These are phyloP conservation scores for Dalechampia spathulata DNA, from an alignment of 441 rosid genomes.

Conservation along the genomic window DNA sequence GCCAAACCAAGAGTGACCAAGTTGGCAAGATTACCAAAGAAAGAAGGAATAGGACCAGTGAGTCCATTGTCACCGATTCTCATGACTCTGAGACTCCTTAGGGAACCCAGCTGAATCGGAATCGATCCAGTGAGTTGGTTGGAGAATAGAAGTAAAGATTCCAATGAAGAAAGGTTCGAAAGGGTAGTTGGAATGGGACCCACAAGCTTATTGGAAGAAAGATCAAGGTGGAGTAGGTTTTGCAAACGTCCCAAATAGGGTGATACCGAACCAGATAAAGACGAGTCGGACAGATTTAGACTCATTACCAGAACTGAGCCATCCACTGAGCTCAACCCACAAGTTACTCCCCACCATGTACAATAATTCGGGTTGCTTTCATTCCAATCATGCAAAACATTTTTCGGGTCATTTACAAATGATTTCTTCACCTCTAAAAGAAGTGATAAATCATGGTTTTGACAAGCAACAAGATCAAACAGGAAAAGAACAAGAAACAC, in stretches of 20 bases:
- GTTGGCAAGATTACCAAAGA: slow-evolving; percentile 41
- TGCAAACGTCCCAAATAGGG: slow-evolving; percentile 47
- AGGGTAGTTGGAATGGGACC: slow-evolving; percentile 82
- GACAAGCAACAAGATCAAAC: slow-evolving; percentile 20
- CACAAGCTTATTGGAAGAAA: slow-evolving; percentile 60
- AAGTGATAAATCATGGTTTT: slow-evolving; percentile 25
- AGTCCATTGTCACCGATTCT: slow-evolving; percentile 75
- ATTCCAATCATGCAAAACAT: slow-evolving; percentile 48
- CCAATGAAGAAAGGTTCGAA: slow-evolving; percentile 60
- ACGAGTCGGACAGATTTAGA: slow-evolving; percentile 57
- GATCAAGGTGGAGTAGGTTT: slow-evolving; percentile 81
- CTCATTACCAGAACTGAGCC: slow-evolving; percentile 34
- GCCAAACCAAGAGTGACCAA: slow-evolving; percentile 59
- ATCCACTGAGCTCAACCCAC: slow-evolving; percentile 30
- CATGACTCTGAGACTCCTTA: slow-evolving; percentile 43
- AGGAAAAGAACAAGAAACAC: slow-evolving; percentile 17
- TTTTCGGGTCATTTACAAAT: slow-evolving; percentile 25
- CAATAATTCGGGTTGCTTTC: slow-evolving; percentile 42
- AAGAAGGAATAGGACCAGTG: slow-evolving; percentile 54
- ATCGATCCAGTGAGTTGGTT: slow-evolving; percentile 76
- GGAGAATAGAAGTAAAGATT: slow-evolving; percentile 65
- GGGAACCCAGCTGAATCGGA: slow-evolving; percentile 58
- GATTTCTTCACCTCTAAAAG: slow-evolving; percentile 55
- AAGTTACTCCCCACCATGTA: slow-evolving; percentile 58
- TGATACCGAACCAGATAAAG: slow-evolving; percentile 55